Conservation (phyloP, 177 flowering plant genomes). For the Telopea speciosissima region DNA sequence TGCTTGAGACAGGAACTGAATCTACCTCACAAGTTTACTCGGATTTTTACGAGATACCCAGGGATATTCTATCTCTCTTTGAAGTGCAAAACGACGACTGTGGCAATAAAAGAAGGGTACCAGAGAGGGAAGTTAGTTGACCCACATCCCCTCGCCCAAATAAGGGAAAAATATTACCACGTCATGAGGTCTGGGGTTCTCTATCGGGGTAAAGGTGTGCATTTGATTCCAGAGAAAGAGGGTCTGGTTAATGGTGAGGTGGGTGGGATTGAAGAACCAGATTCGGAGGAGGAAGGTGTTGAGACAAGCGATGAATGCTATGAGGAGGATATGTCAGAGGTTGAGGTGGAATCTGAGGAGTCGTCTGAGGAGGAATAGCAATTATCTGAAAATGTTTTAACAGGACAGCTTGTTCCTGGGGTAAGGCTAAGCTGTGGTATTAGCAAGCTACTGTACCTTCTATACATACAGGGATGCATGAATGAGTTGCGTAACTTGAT, state of each 20-base stretch:
- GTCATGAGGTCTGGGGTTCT: conserved; percentile 89
- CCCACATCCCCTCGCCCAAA: conserved; percentile 61
- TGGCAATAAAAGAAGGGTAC: conserved; percentile 77
- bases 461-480: background rate
- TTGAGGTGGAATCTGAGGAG: conserved; percentile 22
- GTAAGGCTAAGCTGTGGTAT: background rate
- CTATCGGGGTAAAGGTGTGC: conserved; percentile 56
- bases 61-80: conserved; percentile 91
- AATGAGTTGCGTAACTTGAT: background rate
- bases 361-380: conserved; percentile 18
- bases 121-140: conserved; percentile 58
- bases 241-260: conserved; percentile 19
- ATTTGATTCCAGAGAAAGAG: conserved; percentile 26
- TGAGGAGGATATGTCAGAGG: conserved; percentile 33
- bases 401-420: background rate
- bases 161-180: conserved; percentile 66
- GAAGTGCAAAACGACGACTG: conserved; percentile 93
- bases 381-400: background rate
- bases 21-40: conserved; percentile 82
- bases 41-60: conserved; percentile 87
- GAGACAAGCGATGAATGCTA: conserved; percentile 26
- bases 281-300: conserved; percentile 33
- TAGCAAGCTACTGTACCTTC: background rate
- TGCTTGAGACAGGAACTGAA: conserved; percentile 73
- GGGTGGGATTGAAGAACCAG: conserved; percentile 18